A percentile compares a stretch with the other conserved stretches of the same genome.
Conservation (phyloP, 768 basidiomycete genomes). For the Boletus rubropictus region DNA sequence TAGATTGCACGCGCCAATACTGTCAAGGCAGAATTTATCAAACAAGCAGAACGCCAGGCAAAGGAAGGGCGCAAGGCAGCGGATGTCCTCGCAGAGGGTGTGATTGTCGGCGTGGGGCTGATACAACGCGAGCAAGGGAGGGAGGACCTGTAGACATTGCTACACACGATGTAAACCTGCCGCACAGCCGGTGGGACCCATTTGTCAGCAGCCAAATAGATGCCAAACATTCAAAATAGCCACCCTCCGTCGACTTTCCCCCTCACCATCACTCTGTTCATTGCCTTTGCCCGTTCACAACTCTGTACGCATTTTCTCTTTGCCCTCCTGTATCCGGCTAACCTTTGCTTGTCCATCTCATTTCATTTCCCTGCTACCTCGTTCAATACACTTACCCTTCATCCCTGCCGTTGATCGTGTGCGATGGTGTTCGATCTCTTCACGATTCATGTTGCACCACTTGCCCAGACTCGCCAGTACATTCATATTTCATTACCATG, state of each 20-base stretch:
- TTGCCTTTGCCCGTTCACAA: background rate
- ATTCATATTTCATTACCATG: conserved; percentile 43
- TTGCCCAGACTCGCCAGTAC: conserved; percentile 14
- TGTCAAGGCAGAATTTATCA: conserved; percentile 66
- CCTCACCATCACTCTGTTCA: conserved; percentile 24
- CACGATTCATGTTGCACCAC: conserved; percentile 13
- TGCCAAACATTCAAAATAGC: conserved; percentile 36
- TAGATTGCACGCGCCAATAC: conserved; percentile 63
- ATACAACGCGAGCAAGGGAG: conserved; percentile 44
- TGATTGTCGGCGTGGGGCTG: conserved; percentile 69
- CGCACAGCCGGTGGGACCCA: conserved; percentile 4
- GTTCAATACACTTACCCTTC: background rate
- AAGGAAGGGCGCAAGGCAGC: conserved; percentile 68
- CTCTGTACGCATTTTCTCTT: conserved; percentile 8
- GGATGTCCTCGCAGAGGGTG: conserved; percentile 66
- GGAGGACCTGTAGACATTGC: background rate
- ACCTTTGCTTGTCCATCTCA: background rate
- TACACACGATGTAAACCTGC: background rate
- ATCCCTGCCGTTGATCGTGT: conserved; percentile 29
- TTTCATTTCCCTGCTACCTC: background rate
- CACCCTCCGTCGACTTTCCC: conserved; percentile 16
- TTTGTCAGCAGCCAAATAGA: conserved; percentile 37
- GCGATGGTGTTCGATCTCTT: conserved; percentile 35
- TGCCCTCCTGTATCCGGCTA: background rate
- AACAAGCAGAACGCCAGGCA: conserved; percentile 57